phyloP scores from a whole-genome alignment of 2,329 filamentous ascomycete genomes.

The Cordyceps fumosorosea region DNA sequence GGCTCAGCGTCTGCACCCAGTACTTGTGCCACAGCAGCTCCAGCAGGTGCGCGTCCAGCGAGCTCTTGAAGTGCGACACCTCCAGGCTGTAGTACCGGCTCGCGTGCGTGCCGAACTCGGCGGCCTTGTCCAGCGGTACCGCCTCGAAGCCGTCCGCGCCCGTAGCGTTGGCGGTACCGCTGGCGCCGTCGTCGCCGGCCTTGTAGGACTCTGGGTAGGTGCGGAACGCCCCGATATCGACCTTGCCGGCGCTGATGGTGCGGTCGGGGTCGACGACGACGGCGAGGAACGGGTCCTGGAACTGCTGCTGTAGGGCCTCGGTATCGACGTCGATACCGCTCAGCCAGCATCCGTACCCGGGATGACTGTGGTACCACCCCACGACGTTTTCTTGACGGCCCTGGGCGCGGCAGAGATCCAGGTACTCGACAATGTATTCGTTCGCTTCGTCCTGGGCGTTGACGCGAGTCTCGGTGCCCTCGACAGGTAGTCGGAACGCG shows the following conservation, averaged over 20 bases:
- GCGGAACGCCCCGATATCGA: constrained; percentile 94
- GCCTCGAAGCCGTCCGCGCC: constrained; percentile 57
- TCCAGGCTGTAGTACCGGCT: constrained; percentile 87
- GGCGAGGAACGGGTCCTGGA: constrained; percentile 85
- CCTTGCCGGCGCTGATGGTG: constrained; percentile 88
- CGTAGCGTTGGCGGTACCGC: constrained; percentile 48
- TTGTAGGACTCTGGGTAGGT: constrained; percentile 77
- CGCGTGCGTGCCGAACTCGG: constrained; percentile 91
- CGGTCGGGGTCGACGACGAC: constrained; percentile 95
- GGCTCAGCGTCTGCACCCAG: constrained; percentile 92
- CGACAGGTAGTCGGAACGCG: constrained; percentile 86
- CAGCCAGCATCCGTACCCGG: constrained; percentile 97
- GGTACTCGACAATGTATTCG: constrained; percentile 90
- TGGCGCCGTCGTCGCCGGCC: constrained; percentile 24
- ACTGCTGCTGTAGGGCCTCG: constrained; percentile 76
- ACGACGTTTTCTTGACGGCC: constrained; percentile 83
- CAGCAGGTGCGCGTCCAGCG: constrained; percentile 78
- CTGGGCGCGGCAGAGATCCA: constrained; percentile 68
- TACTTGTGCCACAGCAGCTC: constrained; percentile 98
- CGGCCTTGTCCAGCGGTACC: constrained; percentile 87
- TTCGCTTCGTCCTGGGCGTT: constrained; percentile 95
- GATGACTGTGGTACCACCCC: constrained; percentile 97
- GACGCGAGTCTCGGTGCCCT: constrained; percentile 96
- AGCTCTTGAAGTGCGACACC: constrained; percentile 90
- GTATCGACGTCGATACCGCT: constrained; percentile 93